Base-by-base conservation (phyloP, 2,329 filamentous ascomycete genomes). In the Monosporascus sp. region DNA sequence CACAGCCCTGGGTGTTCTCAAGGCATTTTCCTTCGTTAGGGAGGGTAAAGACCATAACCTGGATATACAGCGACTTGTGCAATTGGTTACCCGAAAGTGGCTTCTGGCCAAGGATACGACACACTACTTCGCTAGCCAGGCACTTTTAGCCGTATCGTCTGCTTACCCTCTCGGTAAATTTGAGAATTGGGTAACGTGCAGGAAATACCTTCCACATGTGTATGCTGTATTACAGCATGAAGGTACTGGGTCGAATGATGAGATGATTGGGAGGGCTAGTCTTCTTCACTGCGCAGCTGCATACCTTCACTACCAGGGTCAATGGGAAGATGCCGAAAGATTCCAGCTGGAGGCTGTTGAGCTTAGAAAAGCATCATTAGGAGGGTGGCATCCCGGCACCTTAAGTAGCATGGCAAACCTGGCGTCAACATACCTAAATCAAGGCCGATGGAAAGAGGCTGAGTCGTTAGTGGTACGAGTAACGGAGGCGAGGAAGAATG, bases 61-160 rank as follows among this genome's bases (percentile, higher is more conserved):
- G 49, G 68, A 73, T 54, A 77, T 77, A 71, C 74, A 78, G 57
- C 44, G 55, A 7, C 64, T 78, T 3, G 74, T 76, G 20, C 71
- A 75, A 56, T 55, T 75, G 26, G 61, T 69, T 36, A 72, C 62
- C 7, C 64, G 62, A 52, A 62, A 52, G 40, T 74, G 70, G 71
- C 60, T 73, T n/a, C 48, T 66, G 52, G 54, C 50, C 2, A n/a
- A 60, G 5, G 55, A 55, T 2, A 36, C 66, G 50, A 47, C 59
- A 7, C 64, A 72, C 26, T 49, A 20, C 22, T 73, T 67, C 59
- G 66, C 62, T 53, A 48, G 59, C 31, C 50, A 62, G 49, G 73
- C 55, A 48, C 60, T 72, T 40, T 51, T 52, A 26, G 64, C 59
- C 40, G 58, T 73, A 46, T 49, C 40, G 16, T 46, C 49, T 22